A percentile compares a stretch with the other conserved stretches of the same genome.
Conservation (phyloP, 1,139 yeast genomes). For the Candida neerlandica region DNA sequence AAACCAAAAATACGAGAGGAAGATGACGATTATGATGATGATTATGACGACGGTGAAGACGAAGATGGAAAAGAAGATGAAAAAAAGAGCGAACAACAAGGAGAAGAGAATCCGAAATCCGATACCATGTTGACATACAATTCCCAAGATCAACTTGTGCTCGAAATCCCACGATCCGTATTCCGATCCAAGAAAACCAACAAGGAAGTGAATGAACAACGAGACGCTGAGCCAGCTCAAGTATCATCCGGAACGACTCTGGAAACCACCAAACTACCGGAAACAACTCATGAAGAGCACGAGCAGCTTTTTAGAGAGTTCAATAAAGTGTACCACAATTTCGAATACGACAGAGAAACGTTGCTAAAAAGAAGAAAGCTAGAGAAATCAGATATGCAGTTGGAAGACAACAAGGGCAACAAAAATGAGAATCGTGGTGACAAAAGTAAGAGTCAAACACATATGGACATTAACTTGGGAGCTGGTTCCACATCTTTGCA, state of each 20-base stretch:
- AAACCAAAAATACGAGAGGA: constrained; percentile 30
- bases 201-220: neutral
- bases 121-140: constrained; percentile 17
- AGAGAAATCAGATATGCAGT: constrained; percentile 76
- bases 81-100: constrained; percentile 10
- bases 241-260: neutral
- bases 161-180: constrained; percentile 33
- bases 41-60: constrained; percentile 35
- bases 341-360: constrained; percentile 82
- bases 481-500: constrained; percentile 82
- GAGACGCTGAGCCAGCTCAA: neutral
- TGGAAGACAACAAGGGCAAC: constrained; percentile 42
- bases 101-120: constrained; percentile 12
- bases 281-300: constrained; percentile 33
- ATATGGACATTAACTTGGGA: constrained; percentile 23
- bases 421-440: constrained; percentile 8
- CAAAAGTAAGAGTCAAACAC: constrained; percentile 11
- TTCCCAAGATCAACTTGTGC: constrained; percentile 31
- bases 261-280: constrained; percentile 1
- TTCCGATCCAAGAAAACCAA: constrained; percentile 15
- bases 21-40: constrained; percentile 47
- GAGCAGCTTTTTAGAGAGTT: constrained; percentile 43
- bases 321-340: constrained; percentile 74
- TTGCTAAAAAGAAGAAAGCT: constrained; percentile 73
- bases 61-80: constrained; percentile 17